phyloP scores from a whole-genome alignment of 257 asterid genomes.

The Nicotiana noctiflora region DNA sequence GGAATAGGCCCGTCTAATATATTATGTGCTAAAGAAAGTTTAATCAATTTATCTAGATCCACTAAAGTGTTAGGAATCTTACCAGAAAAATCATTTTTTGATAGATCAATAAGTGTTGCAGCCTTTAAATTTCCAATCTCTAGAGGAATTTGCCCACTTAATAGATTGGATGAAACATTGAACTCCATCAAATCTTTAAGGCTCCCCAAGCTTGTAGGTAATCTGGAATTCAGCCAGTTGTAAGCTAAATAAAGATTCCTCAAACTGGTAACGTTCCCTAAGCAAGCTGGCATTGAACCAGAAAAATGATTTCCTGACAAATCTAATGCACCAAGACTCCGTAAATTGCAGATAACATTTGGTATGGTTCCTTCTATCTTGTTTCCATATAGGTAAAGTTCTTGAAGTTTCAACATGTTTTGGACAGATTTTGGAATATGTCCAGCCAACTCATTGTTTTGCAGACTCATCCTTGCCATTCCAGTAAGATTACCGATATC shows the following conservation, averaged over 20 bases:
- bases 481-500: slow-evolving; percentile 1
- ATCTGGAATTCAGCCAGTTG: not conserved
- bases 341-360: not conserved
- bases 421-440: not conserved
- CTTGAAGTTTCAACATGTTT: not conserved
- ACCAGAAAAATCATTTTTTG: not conserved
- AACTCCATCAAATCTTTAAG: not conserved
- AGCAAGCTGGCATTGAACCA: not conserved
- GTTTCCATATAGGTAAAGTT: not conserved
- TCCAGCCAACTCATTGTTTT: not conserved
- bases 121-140: not conserved
- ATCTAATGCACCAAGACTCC: not conserved
- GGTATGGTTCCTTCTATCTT: not conserved
- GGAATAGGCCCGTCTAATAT: not conserved
- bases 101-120: not conserved
- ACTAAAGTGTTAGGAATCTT: not conserved
- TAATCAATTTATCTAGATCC: not conserved
- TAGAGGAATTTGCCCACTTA: not conserved
- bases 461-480: not conserved
- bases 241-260: not conserved
- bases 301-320: not conserved
- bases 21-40: not conserved
- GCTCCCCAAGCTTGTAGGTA: not conserved
- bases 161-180: not conserved
- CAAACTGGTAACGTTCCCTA: not conserved